phyloP scores from a whole-genome alignment of 192 early-diverging fungal genomes.

The Martensiomyces pterosporus region DNA sequence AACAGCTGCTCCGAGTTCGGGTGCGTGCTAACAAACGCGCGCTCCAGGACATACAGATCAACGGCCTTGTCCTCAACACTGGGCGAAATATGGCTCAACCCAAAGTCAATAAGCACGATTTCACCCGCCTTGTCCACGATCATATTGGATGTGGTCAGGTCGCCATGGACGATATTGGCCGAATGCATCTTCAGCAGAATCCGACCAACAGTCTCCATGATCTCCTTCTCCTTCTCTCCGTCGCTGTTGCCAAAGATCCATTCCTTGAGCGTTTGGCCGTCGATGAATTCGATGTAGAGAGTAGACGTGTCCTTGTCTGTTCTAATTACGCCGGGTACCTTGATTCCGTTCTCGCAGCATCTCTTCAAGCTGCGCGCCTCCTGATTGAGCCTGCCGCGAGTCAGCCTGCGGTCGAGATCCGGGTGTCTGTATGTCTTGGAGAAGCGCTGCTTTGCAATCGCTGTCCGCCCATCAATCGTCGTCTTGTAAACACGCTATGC shows the following conservation, averaged over 20 bases:
- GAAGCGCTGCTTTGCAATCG: conserved; percentile 91
- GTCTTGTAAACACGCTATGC: conserved; percentile 71
- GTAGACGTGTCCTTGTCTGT: conserved; percentile 65
- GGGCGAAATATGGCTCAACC: conserved; percentile 79
- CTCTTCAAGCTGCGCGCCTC: conserved; percentile 81
- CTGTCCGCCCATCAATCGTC: conserved; percentile 54
- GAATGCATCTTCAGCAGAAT: conserved; percentile 78
- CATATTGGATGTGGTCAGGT: conserved; percentile 95
- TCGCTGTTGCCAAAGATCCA: conserved; percentile 45
- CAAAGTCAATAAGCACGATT: conserved; percentile 90
- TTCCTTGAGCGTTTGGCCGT: conserved; percentile 74
- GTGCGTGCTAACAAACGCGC: conserved; percentile 90
- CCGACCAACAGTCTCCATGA: conserved; percentile 57
- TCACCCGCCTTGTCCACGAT: conserved; percentile 56
- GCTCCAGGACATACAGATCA: conserved; percentile 97
- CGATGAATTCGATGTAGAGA: conserved; percentile 91
- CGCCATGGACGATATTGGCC: conserved; percentile 88
- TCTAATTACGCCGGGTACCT: conserved; percentile 77
- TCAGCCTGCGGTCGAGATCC: conserved; percentile 80
- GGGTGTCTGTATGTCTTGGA: conserved; percentile 90
- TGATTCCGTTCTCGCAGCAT: conserved; percentile 67
- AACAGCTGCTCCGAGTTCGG: conserved; percentile 79
- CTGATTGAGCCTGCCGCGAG: conserved; percentile 68
- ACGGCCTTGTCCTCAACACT: conserved; percentile 96
- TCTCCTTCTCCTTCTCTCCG: conserved; percentile 14